phyloP scores from a whole-genome alignment of 306 rosid genomes.

The Castanopsis chinensis region DNA sequence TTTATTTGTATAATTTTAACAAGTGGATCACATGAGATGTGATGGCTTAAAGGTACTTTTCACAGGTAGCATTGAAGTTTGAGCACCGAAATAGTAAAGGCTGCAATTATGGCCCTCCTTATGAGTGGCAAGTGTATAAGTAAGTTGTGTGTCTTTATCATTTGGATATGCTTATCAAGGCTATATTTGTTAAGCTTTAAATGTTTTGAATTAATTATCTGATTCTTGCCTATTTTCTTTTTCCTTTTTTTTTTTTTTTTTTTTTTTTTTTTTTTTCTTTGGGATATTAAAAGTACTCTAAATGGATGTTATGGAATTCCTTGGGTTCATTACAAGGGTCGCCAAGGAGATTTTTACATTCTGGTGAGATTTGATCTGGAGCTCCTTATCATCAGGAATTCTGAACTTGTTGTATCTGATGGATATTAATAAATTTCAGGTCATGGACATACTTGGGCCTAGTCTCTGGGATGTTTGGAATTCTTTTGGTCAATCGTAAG shows the following conservation, averaged over 20 bases:
- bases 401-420: constrained; percentile 29
- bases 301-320: constrained; percentile 95
- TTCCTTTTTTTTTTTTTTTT: constrained; percentile 8
- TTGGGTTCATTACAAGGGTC: constrained; percentile 89
- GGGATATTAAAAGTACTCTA: constrained; percentile 47
- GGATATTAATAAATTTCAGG: constrained; percentile 46
- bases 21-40: constrained; percentile 9
- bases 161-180: constrained; percentile 3
- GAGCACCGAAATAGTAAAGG: constrained; percentile 96
- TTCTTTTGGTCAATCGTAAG: constrained; percentile 81
- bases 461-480: constrained; percentile 97
- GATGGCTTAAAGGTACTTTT: constrained; percentile 20
- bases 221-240: constrained; percentile 22
- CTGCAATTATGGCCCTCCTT: constrained; percentile 93
- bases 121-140: constrained; percentile 96
- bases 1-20: not conserved
- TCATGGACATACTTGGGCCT: constrained; percentile 98
- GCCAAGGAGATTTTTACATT: constrained; percentile 94
- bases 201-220: constrained; percentile 13
- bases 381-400: constrained; percentile 14
- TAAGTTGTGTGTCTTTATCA: constrained; percentile 27
- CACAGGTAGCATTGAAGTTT: constrained; percentile 85
- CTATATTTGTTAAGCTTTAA: not conserved
- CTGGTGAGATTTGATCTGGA: constrained; percentile 61
- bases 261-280: constrained; percentile 8